These are phyloP conservation scores for Cymbidium sinense DNA, from an alignment of 106 monocot genomes.

Conservation along the genomic window DNA sequence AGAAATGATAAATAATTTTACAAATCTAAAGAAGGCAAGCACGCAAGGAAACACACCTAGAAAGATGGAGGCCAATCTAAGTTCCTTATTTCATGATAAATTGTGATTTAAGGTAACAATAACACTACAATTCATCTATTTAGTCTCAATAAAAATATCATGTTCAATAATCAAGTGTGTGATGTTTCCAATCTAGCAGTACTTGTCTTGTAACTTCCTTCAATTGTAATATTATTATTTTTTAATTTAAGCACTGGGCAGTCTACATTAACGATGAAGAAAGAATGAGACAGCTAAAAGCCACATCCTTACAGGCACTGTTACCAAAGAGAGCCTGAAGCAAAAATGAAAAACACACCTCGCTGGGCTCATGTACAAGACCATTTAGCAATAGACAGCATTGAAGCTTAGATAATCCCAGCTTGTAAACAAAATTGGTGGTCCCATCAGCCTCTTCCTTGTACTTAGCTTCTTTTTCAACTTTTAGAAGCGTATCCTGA, in stretches of 20 bases:
- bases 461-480: constrained; percentile 52
- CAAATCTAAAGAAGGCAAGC: neutral
- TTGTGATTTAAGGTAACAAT: neutral
- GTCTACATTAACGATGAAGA: neutral
- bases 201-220: neutral
- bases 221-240: neutral
- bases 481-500: constrained; percentile 71
- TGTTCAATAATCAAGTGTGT: neutral
- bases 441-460: constrained; percentile 58
- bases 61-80: neutral
- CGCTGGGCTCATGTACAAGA: constrained; percentile 63
- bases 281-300: neutral
- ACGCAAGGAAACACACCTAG: neutral
- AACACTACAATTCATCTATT: neutral
- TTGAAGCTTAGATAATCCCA: constrained; percentile 65
- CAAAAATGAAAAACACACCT: constrained; percentile 36
- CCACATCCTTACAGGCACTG: neutral
- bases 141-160: neutral
- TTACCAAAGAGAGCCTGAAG: neutral
- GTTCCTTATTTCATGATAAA: neutral
- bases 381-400: constrained; percentile 96
- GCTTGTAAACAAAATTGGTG: constrained; percentile 73
- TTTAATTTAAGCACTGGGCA: neutral
- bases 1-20: neutral
- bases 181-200: neutral